Conservation (phyloP, 1,139 yeast genomes). For the Protomyces gravidus region DNA sequence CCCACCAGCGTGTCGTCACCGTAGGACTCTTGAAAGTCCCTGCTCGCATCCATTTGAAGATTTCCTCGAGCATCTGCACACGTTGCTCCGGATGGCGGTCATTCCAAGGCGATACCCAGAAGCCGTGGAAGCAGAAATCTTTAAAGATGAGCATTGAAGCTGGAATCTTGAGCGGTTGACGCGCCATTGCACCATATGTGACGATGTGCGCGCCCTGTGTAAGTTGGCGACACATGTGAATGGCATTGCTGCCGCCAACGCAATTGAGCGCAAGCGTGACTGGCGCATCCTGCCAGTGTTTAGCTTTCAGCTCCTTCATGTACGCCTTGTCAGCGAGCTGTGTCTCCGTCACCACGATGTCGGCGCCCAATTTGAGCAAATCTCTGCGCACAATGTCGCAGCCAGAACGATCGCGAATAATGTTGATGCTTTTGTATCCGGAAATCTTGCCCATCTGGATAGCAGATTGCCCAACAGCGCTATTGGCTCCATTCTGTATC, state of each 20-base stretch:
- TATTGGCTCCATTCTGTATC: slow-evolving; percentile 93
- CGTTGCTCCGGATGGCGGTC: slow-evolving; percentile 62
- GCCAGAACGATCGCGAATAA: slow-evolving; percentile 78
- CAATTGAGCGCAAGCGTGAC: slow-evolving; percentile 81
- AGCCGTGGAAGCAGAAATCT: slow-evolving; percentile 78
- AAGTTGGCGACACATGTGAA: slow-evolving; percentile 77
- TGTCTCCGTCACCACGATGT: slow-evolving; percentile 83
- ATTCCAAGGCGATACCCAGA: slow-evolving; percentile 84
- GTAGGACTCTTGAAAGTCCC: slow-evolving; percentile 47
- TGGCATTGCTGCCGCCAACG: slow-evolving; percentile 82
- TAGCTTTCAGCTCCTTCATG: slow-evolving; percentile 61
- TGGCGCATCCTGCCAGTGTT: slow-evolving; percentile 42
- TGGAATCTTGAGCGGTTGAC: slow-evolving; percentile 85
- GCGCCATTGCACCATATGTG: slow-evolving; percentile 97
- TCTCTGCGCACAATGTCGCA: slow-evolving; percentile 59
- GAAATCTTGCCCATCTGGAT: slow-evolving; percentile 74
- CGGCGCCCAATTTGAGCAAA: slow-evolving; percentile 67
- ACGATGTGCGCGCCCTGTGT: slow-evolving; percentile 63
- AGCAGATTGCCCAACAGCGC: slow-evolving; percentile 94
- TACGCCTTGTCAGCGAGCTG: slow-evolving; percentile 67
- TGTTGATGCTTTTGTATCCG: slow-evolving; percentile 79
- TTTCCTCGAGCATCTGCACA: slow-evolving; percentile 53
- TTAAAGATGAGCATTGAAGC: slow-evolving; percentile 86
- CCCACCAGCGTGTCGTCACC: slow-evolving; percentile 9
- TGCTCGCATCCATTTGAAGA: slow-evolving; percentile 62